Percentiles rank a stretch among this genome's conserved stretches.
phyloP scores from a whole-genome alignment of 768 basidiomycete species.

The Leccinellum albellum region DNA sequence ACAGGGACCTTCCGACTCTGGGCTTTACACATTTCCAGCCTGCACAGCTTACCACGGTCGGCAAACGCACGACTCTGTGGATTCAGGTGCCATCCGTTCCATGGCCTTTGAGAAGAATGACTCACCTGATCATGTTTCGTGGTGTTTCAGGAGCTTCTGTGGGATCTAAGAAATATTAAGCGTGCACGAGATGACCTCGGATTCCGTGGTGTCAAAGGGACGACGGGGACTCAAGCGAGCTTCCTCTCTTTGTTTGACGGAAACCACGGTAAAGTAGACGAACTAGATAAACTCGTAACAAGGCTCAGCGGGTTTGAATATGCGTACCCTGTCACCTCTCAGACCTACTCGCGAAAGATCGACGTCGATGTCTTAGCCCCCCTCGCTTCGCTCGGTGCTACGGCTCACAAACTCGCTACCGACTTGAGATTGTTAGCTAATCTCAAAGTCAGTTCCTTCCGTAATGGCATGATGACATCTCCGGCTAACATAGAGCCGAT shows the following conservation, averaged over 20 bases:
- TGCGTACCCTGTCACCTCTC: conserved; percentile 96
- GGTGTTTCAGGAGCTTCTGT: conserved; percentile 71
- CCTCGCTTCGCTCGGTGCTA: conserved; percentile 86
- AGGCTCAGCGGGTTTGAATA: conserved; percentile 89
- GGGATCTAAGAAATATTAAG: conserved; percentile 93
- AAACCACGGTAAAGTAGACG: conserved; percentile 91
- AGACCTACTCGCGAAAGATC: conserved; percentile 98
- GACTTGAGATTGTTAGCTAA: conserved; percentile 93
- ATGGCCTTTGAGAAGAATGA: background rate
- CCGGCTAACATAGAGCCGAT: background rate
- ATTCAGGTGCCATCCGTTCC: conserved; percentile 59
- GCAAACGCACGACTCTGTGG: conserved; percentile 95
- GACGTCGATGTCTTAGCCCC: conserved; percentile 91
- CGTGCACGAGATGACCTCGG: conserved; percentile 89
- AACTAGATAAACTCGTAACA: conserved; percentile 85
- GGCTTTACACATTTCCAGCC: conserved; percentile 99
- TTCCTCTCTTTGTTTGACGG: conserved; percentile 94
- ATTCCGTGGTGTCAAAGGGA: conserved; percentile 99
- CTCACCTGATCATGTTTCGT: background rate
- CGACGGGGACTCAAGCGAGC: conserved; percentile 96
- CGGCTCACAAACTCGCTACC: conserved; percentile 96
- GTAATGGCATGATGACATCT: background rate
- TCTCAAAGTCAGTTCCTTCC: conserved; percentile 58
- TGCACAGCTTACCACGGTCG: conserved; percentile 96
- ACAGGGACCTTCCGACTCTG: conserved; percentile 86